Evolutionary conservation across 2,329 filamentous ascomycete species (phyloP).

Genomic region (Pyricularia pennisetigena): DNA sequence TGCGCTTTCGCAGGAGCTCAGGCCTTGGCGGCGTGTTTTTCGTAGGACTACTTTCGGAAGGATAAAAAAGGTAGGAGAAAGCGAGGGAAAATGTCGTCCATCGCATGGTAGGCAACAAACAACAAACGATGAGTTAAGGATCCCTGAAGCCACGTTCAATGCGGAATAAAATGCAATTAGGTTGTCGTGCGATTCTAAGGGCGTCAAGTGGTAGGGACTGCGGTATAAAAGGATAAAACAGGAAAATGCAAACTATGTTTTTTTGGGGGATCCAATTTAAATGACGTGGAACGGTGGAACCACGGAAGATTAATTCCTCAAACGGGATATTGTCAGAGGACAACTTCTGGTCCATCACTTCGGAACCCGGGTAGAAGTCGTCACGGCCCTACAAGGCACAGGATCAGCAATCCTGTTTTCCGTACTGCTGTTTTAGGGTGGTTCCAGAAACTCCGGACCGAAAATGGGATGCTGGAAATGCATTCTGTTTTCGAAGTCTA

Average conservation of each 20-base stretch:
- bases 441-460: not conserved
- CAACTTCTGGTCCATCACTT: not conserved
- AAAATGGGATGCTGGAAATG: not conserved
- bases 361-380: not conserved
- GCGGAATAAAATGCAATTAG: not conserved
- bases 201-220: not conserved
- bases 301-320: no score
- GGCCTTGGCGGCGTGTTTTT: not conserved
- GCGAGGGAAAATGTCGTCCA: not conserved
- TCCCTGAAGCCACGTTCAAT: not conserved
- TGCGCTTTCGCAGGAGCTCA: not conserved
- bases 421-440: not conserved
- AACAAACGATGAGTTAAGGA: not conserved
- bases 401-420: not conserved
- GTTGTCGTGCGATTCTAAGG: not conserved
- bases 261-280: not conserved
- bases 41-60: not conserved
- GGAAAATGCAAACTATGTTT: not conserved
- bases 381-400: not conserved
- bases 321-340: not conserved
- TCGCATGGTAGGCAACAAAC: not conserved
- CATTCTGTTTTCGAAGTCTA: not conserved
- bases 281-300: not conserved
- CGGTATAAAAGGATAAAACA: not conserved
- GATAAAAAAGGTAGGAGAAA: not conserved